Conservation (phyloP, 352 stramenopile species). For the Peronospora farinosa region DNA sequence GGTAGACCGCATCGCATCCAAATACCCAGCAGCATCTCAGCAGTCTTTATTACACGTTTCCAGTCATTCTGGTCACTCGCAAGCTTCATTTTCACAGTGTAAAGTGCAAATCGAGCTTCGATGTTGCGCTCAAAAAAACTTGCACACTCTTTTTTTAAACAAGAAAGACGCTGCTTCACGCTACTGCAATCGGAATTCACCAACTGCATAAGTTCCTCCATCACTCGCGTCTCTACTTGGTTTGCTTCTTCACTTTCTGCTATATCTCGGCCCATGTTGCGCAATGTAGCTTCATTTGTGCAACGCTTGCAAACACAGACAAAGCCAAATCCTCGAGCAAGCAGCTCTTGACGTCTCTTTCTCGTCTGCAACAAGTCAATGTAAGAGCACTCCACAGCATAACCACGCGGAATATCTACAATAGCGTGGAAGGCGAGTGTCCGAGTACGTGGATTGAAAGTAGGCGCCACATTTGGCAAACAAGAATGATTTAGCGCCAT, state of each 20-base stretch:
- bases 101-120: conserved; percentile 39
- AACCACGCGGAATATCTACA: conserved; percentile 18
- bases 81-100: conserved; percentile 38
- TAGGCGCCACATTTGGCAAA: conserved; percentile 46
- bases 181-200: conserved; percentile 7
- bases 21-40: conserved; percentile 29
- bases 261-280: not conserved
- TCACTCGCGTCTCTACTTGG: conserved; percentile 12
- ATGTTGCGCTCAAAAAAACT: conserved; percentile 17
- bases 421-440: conserved; percentile 49
- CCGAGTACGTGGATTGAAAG: conserved; percentile 40
- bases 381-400: conserved; percentile 50
- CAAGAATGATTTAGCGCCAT: conserved; percentile 73
- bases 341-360: conserved; percentile 28
- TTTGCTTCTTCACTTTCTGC: conserved; percentile 7
- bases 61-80: conserved; percentile 27
- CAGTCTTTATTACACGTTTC: conserved; percentile 22
- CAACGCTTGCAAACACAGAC: conserved; percentile 44
- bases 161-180: conserved; percentile 12
- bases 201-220: conserved; percentile 33
- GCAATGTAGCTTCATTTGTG: conserved; percentile 9
- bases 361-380: conserved; percentile 43
- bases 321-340: conserved; percentile 48
- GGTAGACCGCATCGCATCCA: conserved; percentile 35
- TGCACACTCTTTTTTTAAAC: conserved; percentile 9